Evolutionary conservation across 169 alveolate species (phyloP).

Genomic region (Eimeria maxima): DNA sequence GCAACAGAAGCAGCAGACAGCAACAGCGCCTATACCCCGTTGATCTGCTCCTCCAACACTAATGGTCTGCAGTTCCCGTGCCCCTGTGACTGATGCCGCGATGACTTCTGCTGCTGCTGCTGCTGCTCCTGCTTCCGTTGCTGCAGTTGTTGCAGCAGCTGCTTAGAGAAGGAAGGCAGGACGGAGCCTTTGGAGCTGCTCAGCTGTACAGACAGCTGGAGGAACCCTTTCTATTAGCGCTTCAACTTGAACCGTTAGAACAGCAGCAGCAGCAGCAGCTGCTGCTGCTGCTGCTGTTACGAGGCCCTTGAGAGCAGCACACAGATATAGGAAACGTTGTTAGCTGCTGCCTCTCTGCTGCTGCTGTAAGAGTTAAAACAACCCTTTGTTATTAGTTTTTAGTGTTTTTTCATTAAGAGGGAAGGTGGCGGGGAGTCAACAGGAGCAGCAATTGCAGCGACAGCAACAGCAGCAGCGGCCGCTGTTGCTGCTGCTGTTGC

Average conservation of each 20-base stretch:
- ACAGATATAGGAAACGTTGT: neutral
- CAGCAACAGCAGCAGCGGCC: constrained; percentile 14
- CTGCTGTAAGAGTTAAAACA: neutral
- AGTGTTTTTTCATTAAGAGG: neutral
- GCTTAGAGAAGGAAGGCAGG: neutral
- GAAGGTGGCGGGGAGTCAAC: neutral
- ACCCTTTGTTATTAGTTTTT: too few relatives aligned
- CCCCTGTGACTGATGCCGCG: neutral
- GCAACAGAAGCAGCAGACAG: neutral
- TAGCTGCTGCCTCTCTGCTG: neutral
- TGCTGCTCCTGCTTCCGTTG: neutral
- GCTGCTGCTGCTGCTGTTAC: neutral
- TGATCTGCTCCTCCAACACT: neutral
- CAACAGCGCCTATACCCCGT: neutral
- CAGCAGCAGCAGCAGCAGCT: constrained; percentile 3
- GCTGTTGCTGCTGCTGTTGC: constrained; percentile 48
- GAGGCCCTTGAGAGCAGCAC: constrained; percentile 15
- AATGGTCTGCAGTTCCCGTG: neutral
- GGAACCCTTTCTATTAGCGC: neutral
- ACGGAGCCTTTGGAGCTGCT: neutral
- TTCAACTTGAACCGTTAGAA: neutral
- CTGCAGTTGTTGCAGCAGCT: neutral
- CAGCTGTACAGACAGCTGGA: neutral
- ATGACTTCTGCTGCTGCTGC: constrained; percentile 1
- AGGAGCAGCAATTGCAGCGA: neutral